Evolutionary conservation across 768 basidiomycete species (phyloP).

Genomic region (Ephemerocybe angulata): DNA sequence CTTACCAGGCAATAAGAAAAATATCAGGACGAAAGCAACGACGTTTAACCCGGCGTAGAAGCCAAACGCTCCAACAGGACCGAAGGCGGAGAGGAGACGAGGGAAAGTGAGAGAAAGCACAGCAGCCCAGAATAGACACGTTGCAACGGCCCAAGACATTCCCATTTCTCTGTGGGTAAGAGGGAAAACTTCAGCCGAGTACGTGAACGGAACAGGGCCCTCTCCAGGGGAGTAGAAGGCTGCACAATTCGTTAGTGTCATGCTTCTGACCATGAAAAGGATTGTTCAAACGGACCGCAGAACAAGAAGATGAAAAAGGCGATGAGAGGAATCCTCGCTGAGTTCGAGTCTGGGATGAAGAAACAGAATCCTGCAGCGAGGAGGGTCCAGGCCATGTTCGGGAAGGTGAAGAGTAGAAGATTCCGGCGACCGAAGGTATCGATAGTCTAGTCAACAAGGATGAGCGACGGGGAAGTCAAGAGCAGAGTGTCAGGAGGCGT

Average conservation of each 20-base stretch:
- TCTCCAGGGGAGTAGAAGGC: constrained; percentile 81
- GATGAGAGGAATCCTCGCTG: constrained; percentile 40
- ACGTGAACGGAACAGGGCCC: constrained; percentile 88
- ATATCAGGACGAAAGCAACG: constrained; percentile 50
- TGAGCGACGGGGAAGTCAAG: constrained; percentile 8
- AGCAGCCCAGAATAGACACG: constrained; percentile 49
- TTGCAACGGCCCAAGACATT: constrained; percentile 55
- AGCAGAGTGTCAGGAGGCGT: constrained; percentile 12
- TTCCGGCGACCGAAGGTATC: constrained; percentile 79
- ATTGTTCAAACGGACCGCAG: constrained; percentile 27
- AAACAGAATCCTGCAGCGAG: constrained; percentile 76
- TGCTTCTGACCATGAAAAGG: background rate
- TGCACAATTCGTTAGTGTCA: constrained; percentile 7
- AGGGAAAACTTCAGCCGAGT: constrained; percentile 91
- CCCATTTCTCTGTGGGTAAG: constrained; percentile 72
- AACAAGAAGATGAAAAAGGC: constrained; percentile 44
- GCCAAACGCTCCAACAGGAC: constrained; percentile 46
- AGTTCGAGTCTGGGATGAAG: constrained; percentile 36
- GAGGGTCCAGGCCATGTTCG: constrained; percentile 73
- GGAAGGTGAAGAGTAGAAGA: constrained; percentile 74
- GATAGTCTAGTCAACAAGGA: constrained; percentile 40
- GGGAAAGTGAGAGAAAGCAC: constrained; percentile 61
- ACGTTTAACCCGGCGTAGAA: constrained; percentile 55
- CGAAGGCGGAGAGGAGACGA: constrained; percentile 45
- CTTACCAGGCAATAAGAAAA: constrained; percentile 51